Evolutionary conservation across 1,284 basidiomycete genomes (phyloP), one percentile per base, ranked within the genome.

Genomic region (Golubevia pallescens): DNA sequence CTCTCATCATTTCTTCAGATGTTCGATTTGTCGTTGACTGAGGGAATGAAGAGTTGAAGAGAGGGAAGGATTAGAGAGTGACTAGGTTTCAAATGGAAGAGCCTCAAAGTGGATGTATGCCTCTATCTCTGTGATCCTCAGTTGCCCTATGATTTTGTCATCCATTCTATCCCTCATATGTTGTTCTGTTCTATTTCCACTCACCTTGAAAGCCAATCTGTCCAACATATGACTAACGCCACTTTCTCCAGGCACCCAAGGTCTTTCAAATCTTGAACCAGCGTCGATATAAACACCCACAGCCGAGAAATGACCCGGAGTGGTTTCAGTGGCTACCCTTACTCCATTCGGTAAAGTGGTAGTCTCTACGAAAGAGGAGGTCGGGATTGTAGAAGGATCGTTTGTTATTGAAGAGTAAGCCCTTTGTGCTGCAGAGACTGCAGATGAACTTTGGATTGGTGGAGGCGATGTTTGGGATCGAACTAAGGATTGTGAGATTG

Each of bases 171-270:
- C n/a, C 58, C 4, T 10, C 42, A 60, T 48, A 55, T 16, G 42
- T 23, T 53, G 56, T 38, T 13, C 13, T 24, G 21, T 38, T 5
- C 34, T 10, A 38, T 10, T 10, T 5, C 8, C 0, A 86, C 88
- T 65, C 69, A 95, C 94, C 90, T 97, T 97, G 89, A 97, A 98
- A 0, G 96, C 95, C 90, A 99, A 91, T 71, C 95, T 90, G 81
- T 98, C 95, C 51, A 97, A 85, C 78, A 98, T 92, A 88, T 98
- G 95, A 71, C 93, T 94, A 4, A 92, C 91, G 0, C 96, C 96
- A 19, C 90, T 91, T 66, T 84, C 82, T 20, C 81, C 80, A 3
- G 77, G 70, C 0, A 90, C 92, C 61, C 89, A 87, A 7, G 89
- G 87, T 13, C 90, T 91, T 86, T 99, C 96, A 88, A 93, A 96